Percentiles rank a stretch among this genome's conserved stretches.
phyloP scores from a whole-genome alignment of 2,329 filamentous ascomycete species.

The Aspergillus texensis region DNA sequence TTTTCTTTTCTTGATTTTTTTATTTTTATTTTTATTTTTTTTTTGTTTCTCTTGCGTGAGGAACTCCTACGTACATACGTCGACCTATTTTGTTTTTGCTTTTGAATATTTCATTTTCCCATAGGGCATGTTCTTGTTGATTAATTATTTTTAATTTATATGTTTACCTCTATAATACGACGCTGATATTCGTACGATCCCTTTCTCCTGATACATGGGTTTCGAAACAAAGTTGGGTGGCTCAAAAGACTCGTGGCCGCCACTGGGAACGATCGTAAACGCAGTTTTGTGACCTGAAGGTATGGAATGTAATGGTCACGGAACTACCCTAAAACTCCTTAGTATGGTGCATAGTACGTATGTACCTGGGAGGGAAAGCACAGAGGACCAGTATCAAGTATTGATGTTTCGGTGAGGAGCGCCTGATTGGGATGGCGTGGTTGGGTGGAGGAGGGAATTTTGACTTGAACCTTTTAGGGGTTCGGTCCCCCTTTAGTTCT shows the following conservation, averaged over 20 bases:
- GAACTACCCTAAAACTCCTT: background rate
- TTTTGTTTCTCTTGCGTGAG: background rate
- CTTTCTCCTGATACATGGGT: constrained; percentile 7
- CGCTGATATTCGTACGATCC: background rate
- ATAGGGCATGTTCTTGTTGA: background rate
- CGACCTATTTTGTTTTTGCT: background rate
- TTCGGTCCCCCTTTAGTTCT: constrained; percentile 11
- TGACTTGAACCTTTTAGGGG: constrained; percentile 14
- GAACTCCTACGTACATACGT: background rate
- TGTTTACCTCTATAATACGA: background rate
- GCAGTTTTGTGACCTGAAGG: background rate
- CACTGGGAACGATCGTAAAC: constrained; percentile 21
- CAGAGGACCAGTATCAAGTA: background rate
- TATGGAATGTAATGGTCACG: background rate
- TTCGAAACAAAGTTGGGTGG: constrained; percentile 20
- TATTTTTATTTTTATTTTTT: background rate
- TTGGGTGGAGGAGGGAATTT: background rate
- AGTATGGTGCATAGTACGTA: background rate
- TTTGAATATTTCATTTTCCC: background rate
- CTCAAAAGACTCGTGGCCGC: constrained; percentile 28
- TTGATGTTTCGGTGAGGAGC: constrained; percentile 10
- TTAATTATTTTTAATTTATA: background rate
- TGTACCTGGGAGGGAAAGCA: background rate
- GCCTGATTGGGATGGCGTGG: constrained; percentile 13
- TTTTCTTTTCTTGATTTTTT: background rate